Evolutionary conservation across 352 stramenopile species (phyloP), one percentile per base, ranked within the genome.

Genomic region (Phytophthora melonis): DNA sequence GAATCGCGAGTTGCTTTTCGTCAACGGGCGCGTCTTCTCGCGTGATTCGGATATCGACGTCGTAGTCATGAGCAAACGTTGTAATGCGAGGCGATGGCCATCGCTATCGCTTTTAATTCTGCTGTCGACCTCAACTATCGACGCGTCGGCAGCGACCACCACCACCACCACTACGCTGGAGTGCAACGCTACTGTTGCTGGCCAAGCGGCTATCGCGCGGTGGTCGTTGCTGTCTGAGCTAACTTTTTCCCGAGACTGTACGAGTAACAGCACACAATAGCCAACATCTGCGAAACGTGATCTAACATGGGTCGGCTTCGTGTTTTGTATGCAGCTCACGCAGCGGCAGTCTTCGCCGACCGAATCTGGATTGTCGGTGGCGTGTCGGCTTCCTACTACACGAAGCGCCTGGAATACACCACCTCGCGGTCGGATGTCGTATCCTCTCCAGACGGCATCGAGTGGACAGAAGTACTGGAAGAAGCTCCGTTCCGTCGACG

Each of bases 281-380:
- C 49, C 18, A 32, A 16, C 27, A 55, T 30, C n/a, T 53, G 5
- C 13, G 41, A 19, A 49, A n/a, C 13, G 18, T 16, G 18, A 19
- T 16, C 41, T 49, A 49, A 49, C 30, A 2, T 36, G 30, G 30
- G 30, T 23, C 19, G 45, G 21, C n/a, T n/a, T n/a, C n/a, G n/a
- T n/a, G n/a, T n/a, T 18, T 27, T 32, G 39, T 73, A 9, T 58
- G 3, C 61, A 95, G 87, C 86, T 1, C 87, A 95, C 65, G 86
- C 89, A 14, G 81, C 86, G 1, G 75, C 81, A 18, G 84, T 78
- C 56, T 94, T 92, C 56, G 71, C 65, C 2, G 73, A 84, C 41
- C 79, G 86, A 63, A 84, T 94, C 41, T 94, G 86, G 85, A 78
- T 93, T 57, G 83, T 96, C 18, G 85, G 87, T 55, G 86, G 89